Base-by-base conservation (phyloP, 441 rosid genomes). In the Hypseocharis bilobata region DNA sequence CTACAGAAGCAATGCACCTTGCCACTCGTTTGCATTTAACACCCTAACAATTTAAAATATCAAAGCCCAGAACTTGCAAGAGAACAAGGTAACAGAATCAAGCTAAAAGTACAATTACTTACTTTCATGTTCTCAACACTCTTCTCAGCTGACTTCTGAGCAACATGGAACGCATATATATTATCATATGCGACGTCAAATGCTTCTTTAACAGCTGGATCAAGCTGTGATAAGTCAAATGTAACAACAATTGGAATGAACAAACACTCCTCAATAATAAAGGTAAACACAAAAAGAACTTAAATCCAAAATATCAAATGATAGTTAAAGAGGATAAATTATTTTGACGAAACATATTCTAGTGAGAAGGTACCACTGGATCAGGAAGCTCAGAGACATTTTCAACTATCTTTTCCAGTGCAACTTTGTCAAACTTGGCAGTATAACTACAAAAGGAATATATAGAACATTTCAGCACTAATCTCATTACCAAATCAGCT, bases 171-270 rank as follows among this genome's bases (percentile, higher is more conserved):
- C 11, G 97, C 91, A 74, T 83, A 72, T 64, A 90, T 92, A 80
- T 92, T 92, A 23, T 86, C 70, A 72, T 90, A 92, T 0, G 97
- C 98, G 67, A 92, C 92, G 72, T 92, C 96, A 75, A 90, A 90
- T 1, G 97, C 98, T 78, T 88, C 84, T 63, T 72, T 84, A 1
- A 79, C 79, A 36, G 51, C 34, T 13, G 85, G 61, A 64, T 88
- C 96, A 52, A 92, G 88, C 96, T 92, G 81, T 16, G 34, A 75
- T 22, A 58, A 7, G 25, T n/a, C 36, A 73, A 11, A 60, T 38
- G 23, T 0, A 57, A 3, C 54, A 30, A 20, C 1, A 56, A 28
- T 4, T 8, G 30, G 55, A 49, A 19, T 49, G 55, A 49, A 49
- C 55, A 49, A 19, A 49, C 17, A 7, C 55, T 49, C 55, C 2